phyloP scores from a whole-genome alignment of 164 flowering plant species.

The Tetracentron sinense region DNA sequence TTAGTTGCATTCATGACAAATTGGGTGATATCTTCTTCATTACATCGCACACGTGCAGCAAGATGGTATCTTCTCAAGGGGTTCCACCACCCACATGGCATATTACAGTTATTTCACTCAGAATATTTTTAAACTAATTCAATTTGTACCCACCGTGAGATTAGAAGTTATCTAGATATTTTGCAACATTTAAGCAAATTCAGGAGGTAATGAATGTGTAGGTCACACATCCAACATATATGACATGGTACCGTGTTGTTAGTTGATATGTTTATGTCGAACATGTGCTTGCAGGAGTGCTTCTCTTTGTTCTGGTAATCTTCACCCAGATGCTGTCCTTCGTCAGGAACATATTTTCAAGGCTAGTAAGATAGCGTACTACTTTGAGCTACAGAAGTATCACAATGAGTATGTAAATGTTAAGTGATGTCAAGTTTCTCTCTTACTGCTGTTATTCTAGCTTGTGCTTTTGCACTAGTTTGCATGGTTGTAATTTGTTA shows the following conservation, averaged over 20 bases:
- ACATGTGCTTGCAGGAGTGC: constrained; percentile 56
- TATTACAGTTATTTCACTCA: too few species aligned
- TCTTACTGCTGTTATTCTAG: neutral
- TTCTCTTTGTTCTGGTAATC: constrained; percentile 67
- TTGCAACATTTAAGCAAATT: too few species aligned
- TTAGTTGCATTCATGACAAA: too few species aligned
- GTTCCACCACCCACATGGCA: too few species aligned
- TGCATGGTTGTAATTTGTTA: neutral
- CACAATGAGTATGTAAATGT: constrained; percentile 59
- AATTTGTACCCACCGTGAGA: too few species aligned
- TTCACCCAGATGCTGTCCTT: constrained; percentile 77
- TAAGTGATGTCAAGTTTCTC: neutral
- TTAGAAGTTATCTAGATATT: too few species aligned
- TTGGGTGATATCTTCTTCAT: too few species aligned
- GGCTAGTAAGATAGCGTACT: constrained; percentile 52
- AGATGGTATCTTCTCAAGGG: too few species aligned
- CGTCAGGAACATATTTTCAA: constrained; percentile 35
- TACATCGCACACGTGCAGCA: too few species aligned
- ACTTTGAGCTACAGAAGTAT: constrained; percentile 56
- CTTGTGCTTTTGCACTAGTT: neutral
- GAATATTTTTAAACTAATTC: too few species aligned
- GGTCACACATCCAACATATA: too few species aligned
- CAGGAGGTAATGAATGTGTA: too few species aligned
- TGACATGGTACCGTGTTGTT: neutral
- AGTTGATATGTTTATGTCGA: neutral